Evolutionary conservation across 129 eudicot species (phyloP).

Genomic region (Tanacetum coccineum): DNA sequence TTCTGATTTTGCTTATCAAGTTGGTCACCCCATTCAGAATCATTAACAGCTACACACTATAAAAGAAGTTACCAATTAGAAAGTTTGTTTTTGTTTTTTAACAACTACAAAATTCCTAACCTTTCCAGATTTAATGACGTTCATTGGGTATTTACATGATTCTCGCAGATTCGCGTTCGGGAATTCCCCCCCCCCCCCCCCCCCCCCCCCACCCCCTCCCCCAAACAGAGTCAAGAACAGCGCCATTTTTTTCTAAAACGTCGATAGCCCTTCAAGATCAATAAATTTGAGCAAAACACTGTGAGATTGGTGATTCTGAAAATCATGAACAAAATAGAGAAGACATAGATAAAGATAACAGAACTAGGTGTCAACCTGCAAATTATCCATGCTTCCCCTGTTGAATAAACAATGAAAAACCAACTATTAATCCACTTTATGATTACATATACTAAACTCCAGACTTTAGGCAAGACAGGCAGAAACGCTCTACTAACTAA

Average conservation of each 20-base stretch:
- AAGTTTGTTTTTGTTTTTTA: background rate
- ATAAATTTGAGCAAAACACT: slow-evolving; percentile 4
- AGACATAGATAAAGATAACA: slow-evolving; percentile 2
- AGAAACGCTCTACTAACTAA: background rate
- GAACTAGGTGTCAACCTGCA: slow-evolving; percentile 57
- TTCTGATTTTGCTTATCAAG: slow-evolving; percentile 40
- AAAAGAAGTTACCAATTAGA: background rate
- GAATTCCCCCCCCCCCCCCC: too few relatives aligned
- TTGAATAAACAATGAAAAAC: background rate
- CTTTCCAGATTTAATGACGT: slow-evolving; percentile 71
- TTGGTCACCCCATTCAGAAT: slow-evolving; percentile 47
- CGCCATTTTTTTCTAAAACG: slow-evolving; percentile 43
- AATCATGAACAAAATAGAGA: background rate
- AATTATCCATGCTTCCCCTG: slow-evolving; percentile 71
- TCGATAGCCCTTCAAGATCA: slow-evolving; percentile 47
- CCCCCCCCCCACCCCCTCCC: too few relatives aligned
- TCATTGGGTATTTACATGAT: slow-evolving; percentile 52
- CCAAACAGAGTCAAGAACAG: slow-evolving; percentile 29
- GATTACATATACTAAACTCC: slow-evolving; percentile 5
- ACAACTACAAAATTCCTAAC: slow-evolving; percentile 29
- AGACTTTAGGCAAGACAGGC: background rate
- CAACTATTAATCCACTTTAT: background rate
- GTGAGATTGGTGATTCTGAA: background rate
- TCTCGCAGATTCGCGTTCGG: slow-evolving; percentile 39
- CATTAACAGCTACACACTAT: slow-evolving; percentile 49